These are phyloP conservation scores for Paratinospora sagittata DNA, from an alignment of 164 flowering plant genomes.

Conservation along the genomic window DNA sequence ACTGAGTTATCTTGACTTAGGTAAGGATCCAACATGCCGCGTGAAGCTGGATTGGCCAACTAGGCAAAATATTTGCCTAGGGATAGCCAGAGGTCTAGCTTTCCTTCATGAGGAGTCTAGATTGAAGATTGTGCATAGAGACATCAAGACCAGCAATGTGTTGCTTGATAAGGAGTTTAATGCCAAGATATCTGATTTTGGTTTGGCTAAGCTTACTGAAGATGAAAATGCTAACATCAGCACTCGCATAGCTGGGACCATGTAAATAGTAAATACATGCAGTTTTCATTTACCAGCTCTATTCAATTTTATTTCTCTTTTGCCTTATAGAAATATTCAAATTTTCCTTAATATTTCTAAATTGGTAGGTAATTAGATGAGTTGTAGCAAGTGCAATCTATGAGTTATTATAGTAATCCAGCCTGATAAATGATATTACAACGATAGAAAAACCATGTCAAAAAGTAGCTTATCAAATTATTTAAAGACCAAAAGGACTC, in stretches of 20 bases:
- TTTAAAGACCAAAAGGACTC: too few species aligned
- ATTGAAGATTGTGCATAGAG: slow-evolving; percentile 66
- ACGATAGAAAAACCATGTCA: not conserved
- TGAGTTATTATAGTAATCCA: too few species aligned
- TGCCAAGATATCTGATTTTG: slow-evolving; percentile 72
- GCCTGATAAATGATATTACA: too few species aligned
- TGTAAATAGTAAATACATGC: slow-evolving; percentile 27
- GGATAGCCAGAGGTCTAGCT: slow-evolving; percentile 58
- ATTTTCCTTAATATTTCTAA: not conserved
- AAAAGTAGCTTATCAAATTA: too few species aligned
- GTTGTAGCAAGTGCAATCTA: not conserved
- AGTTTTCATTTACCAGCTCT: slow-evolving; percentile 17
- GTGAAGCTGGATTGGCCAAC: slow-evolving; percentile 55
- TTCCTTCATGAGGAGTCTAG: slow-evolving; percentile 68
- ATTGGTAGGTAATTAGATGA: too few species aligned
- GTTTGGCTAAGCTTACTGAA: slow-evolving; percentile 62
- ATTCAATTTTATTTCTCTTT: not conserved
- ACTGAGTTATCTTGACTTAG: slow-evolving; percentile 19
- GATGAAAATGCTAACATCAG: slow-evolving; percentile 57
- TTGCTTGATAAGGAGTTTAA: slow-evolving; percentile 59
- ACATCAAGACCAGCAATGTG: slow-evolving; percentile 64
- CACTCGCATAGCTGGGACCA: slow-evolving; percentile 61
- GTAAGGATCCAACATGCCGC: slow-evolving; percentile 22
- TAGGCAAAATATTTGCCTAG: slow-evolving; percentile 54
- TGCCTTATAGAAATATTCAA: not conserved